phyloP scores from a whole-genome alignment of 768 basidiomycete species.

The Lyophyllum atratum region DNA sequence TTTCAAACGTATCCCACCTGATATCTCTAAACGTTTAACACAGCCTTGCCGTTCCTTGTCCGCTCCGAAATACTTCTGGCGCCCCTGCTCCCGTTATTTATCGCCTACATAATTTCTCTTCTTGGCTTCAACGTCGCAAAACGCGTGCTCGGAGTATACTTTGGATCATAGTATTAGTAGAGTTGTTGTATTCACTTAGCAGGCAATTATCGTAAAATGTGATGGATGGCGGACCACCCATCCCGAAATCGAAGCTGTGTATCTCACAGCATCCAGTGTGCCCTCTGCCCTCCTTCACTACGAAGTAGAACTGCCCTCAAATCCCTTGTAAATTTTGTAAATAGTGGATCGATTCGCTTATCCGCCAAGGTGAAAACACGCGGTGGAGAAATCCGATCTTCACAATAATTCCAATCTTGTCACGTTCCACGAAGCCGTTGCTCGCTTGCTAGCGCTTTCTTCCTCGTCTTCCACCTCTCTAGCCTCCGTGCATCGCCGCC shows the following conservation, averaged over 20 bases:
- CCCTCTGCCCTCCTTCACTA: not conserved
- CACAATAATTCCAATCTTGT: slow-evolving; percentile 18
- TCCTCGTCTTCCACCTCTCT: slow-evolving; percentile 9
- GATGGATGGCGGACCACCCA: slow-evolving; percentile 1
- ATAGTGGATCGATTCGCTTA: slow-evolving; percentile 1
- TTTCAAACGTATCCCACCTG: slow-evolving; percentile 5
- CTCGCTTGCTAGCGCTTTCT: slow-evolving; percentile 15
- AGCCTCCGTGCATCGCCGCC: slow-evolving; percentile 2
- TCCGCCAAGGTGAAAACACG: slow-evolving; percentile 3
- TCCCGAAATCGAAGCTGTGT: not conserved
- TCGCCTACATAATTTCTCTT: slow-evolving; percentile 81
- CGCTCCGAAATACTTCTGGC: slow-evolving; percentile 90
- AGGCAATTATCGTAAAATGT: slow-evolving; percentile 7
- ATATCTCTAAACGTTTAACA: slow-evolving; percentile 7
- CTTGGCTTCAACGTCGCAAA: slow-evolving; percentile 91
- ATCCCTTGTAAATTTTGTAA: not conserved
- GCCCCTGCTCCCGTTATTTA: slow-evolving; percentile 85
- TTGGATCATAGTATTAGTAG: slow-evolving; percentile 47
- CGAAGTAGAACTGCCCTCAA: not conserved
- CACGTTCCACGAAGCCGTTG: slow-evolving; percentile 24
- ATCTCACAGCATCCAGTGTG: not conserved
- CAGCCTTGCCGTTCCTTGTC: slow-evolving; percentile 92
- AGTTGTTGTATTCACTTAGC: not conserved
- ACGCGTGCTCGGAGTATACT: slow-evolving; percentile 79
- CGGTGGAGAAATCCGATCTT: slow-evolving; percentile 1